Evolutionary conservation across 345 rosid genomes (phyloP).

Genomic region (Eucalyptus marginata): DNA sequence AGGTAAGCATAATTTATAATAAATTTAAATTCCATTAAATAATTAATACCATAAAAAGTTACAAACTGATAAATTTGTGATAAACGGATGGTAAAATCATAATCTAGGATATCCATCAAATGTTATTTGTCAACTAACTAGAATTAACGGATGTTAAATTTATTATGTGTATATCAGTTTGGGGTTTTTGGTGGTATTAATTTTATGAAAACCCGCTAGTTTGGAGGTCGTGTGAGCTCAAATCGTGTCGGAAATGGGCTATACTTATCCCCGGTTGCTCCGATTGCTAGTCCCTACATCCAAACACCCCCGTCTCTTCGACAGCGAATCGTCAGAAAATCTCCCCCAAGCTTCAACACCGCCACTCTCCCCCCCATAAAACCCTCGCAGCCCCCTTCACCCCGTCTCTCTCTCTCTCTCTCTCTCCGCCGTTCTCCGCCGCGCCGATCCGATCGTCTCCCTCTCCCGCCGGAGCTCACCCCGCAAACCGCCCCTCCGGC

Average conservation of each 20-base stretch:
- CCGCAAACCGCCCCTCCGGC: not conserved
- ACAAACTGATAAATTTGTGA: accelerated
- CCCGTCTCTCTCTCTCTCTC: not conserved
- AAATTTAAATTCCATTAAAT: too few species aligned
- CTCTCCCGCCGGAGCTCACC: not conserved
- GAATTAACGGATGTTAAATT: too few species aligned
- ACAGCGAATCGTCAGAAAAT: not conserved
- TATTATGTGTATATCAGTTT: accelerated
- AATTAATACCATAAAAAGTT: too few species aligned
- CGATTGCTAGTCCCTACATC: not conserved
- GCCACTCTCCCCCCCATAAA: not conserved
- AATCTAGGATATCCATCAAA: too few species aligned
- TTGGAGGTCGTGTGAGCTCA: too few species aligned
- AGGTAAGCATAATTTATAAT: too few species aligned
- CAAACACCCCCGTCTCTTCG: not conserved
- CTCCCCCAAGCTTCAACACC: not conserved
- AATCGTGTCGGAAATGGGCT: not conserved
- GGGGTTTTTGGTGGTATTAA: accelerated
- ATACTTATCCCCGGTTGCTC: too few species aligned
- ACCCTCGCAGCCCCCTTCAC: not conserved
- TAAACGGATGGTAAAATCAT: accelerated
- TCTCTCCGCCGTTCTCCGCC: not conserved
- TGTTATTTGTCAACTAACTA: too few species aligned
- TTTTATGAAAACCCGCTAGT: too few species aligned
- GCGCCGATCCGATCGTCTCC: not conserved